These are phyloP conservation scores for Teunomyces kruisii DNA, from an alignment of 805 yeast genomes.

Conservation along the genomic window DNA sequence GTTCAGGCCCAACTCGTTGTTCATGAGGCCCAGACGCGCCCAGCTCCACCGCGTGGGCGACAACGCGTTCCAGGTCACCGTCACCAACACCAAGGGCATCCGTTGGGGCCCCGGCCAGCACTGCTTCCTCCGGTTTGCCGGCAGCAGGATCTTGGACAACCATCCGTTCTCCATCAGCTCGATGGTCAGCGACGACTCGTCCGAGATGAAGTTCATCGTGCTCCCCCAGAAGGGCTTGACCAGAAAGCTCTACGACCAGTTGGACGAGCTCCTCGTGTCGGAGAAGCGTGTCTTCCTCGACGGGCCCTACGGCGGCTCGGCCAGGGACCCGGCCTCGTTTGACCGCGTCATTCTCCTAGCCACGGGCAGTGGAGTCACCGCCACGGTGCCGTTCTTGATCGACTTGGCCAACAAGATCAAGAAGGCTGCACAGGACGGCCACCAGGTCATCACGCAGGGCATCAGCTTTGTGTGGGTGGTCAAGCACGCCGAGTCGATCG, in stretches of 20 bases:
- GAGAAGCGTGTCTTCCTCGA: constrained; percentile 43
- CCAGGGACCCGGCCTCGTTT: constrained; percentile 46
- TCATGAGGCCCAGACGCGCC: constrained; percentile 40
- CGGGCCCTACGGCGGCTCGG: constrained; percentile 59
- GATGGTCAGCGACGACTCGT: constrained; percentile 15
- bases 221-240: constrained; percentile 51
- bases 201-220: constrained; percentile 43
- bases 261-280: constrained; percentile 25
- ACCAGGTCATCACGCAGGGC: constrained; percentile 16
- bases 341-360: constrained; percentile 42
- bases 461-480: constrained; percentile 50
- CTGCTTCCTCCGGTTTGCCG: constrained; percentile 47
- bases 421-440: constrained; percentile 7
- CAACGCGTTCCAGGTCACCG: constrained; percentile 32
- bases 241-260: constrained; percentile 24
- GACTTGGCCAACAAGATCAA: constrained; percentile 18
- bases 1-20: constrained; percentile 42
- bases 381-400: constrained; percentile 45
- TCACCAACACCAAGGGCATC: constrained; percentile 34
- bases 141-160: constrained; percentile 45
- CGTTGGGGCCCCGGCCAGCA: constrained; percentile 59
- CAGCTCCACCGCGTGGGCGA: constrained; percentile 22
- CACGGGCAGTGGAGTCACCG: constrained; percentile 55
- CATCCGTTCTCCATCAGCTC: constrained; percentile 58
- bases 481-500: constrained; percentile 27